phyloP scores from a whole-genome alignment of 495 filamentous ascomycete genomes.

The Podospora fimiseda region DNA sequence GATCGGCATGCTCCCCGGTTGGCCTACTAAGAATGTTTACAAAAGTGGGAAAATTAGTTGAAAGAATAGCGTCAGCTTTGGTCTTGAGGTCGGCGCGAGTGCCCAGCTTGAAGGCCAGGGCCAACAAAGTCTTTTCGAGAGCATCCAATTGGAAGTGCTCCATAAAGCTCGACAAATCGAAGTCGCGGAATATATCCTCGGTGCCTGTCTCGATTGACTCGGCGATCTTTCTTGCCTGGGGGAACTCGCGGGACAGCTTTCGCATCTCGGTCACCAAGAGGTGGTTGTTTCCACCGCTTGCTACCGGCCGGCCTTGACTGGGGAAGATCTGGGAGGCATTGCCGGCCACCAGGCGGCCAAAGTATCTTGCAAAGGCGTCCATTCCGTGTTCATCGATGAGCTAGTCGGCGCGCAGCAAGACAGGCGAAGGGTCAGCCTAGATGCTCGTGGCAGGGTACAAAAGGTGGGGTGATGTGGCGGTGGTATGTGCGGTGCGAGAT shows the following conservation, averaged over 20 bases:
- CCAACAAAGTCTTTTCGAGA: slow-evolving; percentile 78
- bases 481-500: neutral
- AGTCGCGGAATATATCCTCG: slow-evolving; percentile 88
- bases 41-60: slow-evolving; percentile 66
- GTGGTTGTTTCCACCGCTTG: slow-evolving; percentile 71
- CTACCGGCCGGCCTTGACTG: slow-evolving; percentile 58
- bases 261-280: slow-evolving; percentile 78
- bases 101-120: slow-evolving; percentile 77
- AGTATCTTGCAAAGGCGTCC: slow-evolving; percentile 91
- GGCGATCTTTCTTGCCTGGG: slow-evolving; percentile 82
- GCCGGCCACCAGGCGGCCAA: slow-evolving; percentile 75
- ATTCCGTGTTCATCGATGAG: slow-evolving; percentile 93
- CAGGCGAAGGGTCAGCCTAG: slow-evolving; percentile 2
- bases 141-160: slow-evolving; percentile 90
- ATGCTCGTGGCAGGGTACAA: neutral
- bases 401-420: slow-evolving; percentile 35
- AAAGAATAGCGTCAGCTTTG: slow-evolving; percentile 83
- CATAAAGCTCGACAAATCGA: slow-evolving; percentile 87
- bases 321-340: slow-evolving; percentile 86
- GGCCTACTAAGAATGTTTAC: slow-evolving; percentile 60
- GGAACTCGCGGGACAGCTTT: slow-evolving; percentile 70
- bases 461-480: neutral
- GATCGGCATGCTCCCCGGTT: slow-evolving; percentile 54
- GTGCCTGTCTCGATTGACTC: slow-evolving; percentile 78
- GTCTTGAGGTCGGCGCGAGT: slow-evolving; percentile 72